phyloP scores from a whole-genome alignment of 2,329 filamentous ascomycete species.

The Ploettnerulaceae sp. region DNA sequence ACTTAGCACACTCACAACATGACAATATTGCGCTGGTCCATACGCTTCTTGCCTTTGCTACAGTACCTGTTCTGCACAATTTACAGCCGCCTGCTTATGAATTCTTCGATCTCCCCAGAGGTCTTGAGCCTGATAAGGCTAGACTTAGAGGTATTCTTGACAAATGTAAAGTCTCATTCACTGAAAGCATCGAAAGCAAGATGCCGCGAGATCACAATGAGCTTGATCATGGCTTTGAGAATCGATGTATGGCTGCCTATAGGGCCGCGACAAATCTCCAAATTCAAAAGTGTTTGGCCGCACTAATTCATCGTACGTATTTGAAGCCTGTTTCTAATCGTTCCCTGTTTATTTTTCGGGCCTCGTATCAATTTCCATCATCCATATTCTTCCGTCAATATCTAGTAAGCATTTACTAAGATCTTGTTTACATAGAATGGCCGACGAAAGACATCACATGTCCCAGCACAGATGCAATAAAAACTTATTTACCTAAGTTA shows the following conservation, averaged over 20 bases:
- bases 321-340: no score
- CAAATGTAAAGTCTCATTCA: background rate
- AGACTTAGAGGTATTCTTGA: background rate
- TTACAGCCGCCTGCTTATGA: slow-evolving; percentile 2
- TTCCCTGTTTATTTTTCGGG: no score
- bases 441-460: slow-evolving; percentile 2
- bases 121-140: slow-evolving; percentile 5
- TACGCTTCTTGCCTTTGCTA: slow-evolving; percentile 33
- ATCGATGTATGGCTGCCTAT: slow-evolving; percentile 7
- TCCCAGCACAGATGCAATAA: background rate
- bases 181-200: slow-evolving; percentile 11
- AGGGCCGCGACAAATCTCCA: slow-evolving; percentile 5
- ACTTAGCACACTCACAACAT: slow-evolving; percentile 26
- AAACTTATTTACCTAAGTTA: slow-evolving; percentile 10
- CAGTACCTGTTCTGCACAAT: slow-evolving; percentile 16
- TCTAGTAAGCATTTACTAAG: no score
- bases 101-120: slow-evolving; percentile 4
- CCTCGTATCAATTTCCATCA: no score
- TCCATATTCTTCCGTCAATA: no score
- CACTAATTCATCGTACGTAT: slow-evolving; percentile 1
- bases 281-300: slow-evolving; percentile 3
- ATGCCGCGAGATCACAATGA: slow-evolving; percentile 8
- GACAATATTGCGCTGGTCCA: slow-evolving; percentile 26
- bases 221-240: background rate
- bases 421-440: no score